These are phyloP conservation scores for Phylloporus gajari DNA, from an alignment of 1,284 basidiomycete genomes.

Conservation along the genomic window DNA sequence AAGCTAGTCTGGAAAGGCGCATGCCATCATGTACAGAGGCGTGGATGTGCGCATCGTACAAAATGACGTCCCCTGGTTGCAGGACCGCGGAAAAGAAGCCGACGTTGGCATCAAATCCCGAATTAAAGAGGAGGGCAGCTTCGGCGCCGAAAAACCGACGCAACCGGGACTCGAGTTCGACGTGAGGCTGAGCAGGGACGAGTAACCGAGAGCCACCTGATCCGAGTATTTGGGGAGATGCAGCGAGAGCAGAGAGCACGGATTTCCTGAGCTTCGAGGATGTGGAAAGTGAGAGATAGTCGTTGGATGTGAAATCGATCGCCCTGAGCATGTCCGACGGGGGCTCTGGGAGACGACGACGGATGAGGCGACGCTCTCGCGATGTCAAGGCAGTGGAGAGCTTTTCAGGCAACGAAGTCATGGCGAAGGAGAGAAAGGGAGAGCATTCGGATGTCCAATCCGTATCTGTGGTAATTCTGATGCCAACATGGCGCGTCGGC, in stretches of 20 bases:
- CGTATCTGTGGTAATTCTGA: neutral
- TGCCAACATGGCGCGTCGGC: neutral
- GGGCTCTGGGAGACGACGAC: constrained; percentile 63
- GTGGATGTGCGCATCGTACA: constrained; percentile 92
- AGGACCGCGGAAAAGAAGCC: constrained; percentile 86
- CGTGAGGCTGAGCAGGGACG: constrained; percentile 81
- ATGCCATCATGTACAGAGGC: constrained; percentile 94
- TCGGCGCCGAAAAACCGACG: constrained; percentile 71
- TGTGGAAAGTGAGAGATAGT: constrained; percentile 88
- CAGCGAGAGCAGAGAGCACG: constrained; percentile 67
- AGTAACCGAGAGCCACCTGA: constrained; percentile 91
- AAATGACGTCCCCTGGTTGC: constrained; percentile 79
- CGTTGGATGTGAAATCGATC: constrained; percentile 89
- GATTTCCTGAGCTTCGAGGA: constrained; percentile 65
- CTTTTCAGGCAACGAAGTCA: constrained; percentile 51
- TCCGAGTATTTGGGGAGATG: constrained; percentile 76
- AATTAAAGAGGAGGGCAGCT: constrained; percentile 89
- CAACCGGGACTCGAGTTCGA: constrained; percentile 75
- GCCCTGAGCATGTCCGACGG: constrained; percentile 35
- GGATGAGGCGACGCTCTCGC: constrained; percentile 69
- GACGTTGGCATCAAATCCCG: constrained; percentile 88
- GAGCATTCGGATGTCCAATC: neutral
- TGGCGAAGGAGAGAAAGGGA: constrained; percentile 10
- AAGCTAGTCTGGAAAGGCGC: constrained; percentile 68
- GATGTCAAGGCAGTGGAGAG: constrained; percentile 65